Evolutionary conservation across 2,329 filamentous ascomycete genomes (phyloP), one percentile per base, ranked within the genome.

Genomic region (Decorospora gaudefroyi): DNA sequence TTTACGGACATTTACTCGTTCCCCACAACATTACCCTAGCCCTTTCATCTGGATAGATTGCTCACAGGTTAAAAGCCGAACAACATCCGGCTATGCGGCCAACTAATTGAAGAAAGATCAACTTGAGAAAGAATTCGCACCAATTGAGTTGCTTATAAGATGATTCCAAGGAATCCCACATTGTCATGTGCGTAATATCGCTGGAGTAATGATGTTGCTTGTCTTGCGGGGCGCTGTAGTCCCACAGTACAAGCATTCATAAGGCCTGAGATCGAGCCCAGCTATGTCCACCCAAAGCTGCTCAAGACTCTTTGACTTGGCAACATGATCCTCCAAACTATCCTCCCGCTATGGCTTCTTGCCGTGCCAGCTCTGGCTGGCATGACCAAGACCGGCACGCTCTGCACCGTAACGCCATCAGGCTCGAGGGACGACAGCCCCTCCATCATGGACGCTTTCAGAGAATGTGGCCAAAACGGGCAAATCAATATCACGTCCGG

Each of bases 361-460:
- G 37, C 31, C 6, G 31, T 31, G 2, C 35, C 46, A 32, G 53
- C 41, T 5, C 22, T 53, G 6, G 57, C 49, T 26, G 60, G 42
- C 13, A 62, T 63, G 57, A 58, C 42, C 36, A 59, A 62, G 30
- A 59, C 34, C 2, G 60, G 60, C 34, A 46, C 40, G 1, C 46
- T 57, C 10, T 64, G 60, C 34, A 64, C 53, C 19, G 59, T 64
- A 2, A 59, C 57, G 1, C 59, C 57, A 0, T 52, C 47, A 6
- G 53, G 56, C 19, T 45, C 44, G 26, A 59, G 52, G 41, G 61
- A 64, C 40, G 59, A 61, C 30, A 55, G 47, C 10, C 39, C 41
- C 8, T 49, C n/a, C 29, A 58, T 64, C 32, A 58, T 62, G 53
- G 60, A 60, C 17, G 60, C 60, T 11, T 61, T 64, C 50, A 62